Base-by-base conservation (phyloP, 1,284 basidiomycete species). In the Phylloboletellus chloephorus region DNA sequence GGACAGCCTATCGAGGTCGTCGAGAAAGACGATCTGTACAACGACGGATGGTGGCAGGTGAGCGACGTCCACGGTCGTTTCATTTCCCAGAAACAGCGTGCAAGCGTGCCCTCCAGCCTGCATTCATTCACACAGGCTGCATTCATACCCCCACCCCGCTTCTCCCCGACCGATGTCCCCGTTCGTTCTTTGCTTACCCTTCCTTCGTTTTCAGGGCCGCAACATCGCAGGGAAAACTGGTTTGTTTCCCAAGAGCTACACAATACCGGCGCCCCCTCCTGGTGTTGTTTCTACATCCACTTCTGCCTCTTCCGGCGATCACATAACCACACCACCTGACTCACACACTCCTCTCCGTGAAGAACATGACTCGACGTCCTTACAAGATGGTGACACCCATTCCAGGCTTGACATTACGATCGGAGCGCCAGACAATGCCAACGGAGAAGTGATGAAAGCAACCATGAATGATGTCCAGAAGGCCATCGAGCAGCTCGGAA, bases 11-110 rank as follows among this genome's bases (percentile, higher is more conserved):
- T 98, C 56, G 79, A 88, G 56, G 81, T 98, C 31, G 51, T 97
- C 30, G 94, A 98, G 71, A 88, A 80, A 67, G 95, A 98, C 63
- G 95, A 98, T 50, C 69, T 82, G 44, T 98, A 92, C 61, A 80
- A 81, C 30, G 95, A 98, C 64, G 95, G 95, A n/a, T 98, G 95
- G 95, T 98, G 90, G 91, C 85, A 91, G 78, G 93, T 93, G 56
- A 65, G 87, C 71, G 47, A 28, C 50, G 43, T 42, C 38, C 28
- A 31, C 31, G n/a, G 0, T 17, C 35, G 29, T 32, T 43, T 55
- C 54, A 57, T 47, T 42, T 43, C 33, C 38, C 24, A 24, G 32
- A 47, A 34, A 41, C 39, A 12, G 35, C 28, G 11, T 31, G 31
- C 36, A 35, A 47, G 41, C 40, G 41, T 54, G 54, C 51, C 41